Percentiles rank a stretch among this genome's conserved stretches.
Conservation (phyloP, 192 early-diverging fungal genomes). For the Helicostylum pulchrum region DNA sequence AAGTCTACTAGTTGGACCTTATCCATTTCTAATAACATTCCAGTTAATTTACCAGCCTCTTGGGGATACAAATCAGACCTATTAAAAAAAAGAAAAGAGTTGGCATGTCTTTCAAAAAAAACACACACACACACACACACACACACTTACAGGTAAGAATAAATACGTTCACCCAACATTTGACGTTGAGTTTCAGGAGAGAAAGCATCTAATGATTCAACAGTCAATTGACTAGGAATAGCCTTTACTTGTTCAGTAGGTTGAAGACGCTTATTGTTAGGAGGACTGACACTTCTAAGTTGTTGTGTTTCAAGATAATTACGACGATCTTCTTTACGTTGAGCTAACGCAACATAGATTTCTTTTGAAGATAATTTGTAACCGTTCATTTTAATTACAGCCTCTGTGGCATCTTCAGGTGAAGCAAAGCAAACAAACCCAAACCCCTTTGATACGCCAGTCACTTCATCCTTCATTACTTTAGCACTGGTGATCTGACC, state of each 20-base stretch:
- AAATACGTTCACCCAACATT: constrained; percentile 19
- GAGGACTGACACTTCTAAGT: not conserved
- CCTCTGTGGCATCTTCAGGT: constrained; percentile 87
- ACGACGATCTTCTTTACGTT: constrained; percentile 84
- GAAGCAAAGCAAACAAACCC: constrained; percentile 94
- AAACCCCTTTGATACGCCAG: constrained; percentile 71
- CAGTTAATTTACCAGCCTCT: constrained; percentile 83
- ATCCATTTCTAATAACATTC: constrained; percentile 92
- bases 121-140: too few relatives aligned
- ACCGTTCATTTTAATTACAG: constrained; percentile 89
- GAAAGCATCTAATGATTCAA: not conserved
- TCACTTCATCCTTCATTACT: constrained; percentile 88
- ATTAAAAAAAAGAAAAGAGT: not conserved
- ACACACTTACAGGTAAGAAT: constrained; percentile 3
- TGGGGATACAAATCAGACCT: constrained; percentile 36
- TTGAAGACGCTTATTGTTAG: not conserved
- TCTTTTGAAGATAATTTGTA: constrained; percentile 76
- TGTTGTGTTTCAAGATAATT: constrained; percentile 78
- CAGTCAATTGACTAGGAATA: not conserved
- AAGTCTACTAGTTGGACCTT: constrained; percentile 73
- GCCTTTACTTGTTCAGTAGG: not conserved
- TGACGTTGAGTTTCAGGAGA: constrained; percentile 10
- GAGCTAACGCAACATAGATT: constrained; percentile 85
- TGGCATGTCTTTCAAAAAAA: too few relatives aligned
- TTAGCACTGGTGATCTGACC: constrained; percentile 89